Evolutionary conservation across 306 rosid species (phyloP), one percentile per base, ranked within the genome.

Genomic region (Quercus robur): DNA sequence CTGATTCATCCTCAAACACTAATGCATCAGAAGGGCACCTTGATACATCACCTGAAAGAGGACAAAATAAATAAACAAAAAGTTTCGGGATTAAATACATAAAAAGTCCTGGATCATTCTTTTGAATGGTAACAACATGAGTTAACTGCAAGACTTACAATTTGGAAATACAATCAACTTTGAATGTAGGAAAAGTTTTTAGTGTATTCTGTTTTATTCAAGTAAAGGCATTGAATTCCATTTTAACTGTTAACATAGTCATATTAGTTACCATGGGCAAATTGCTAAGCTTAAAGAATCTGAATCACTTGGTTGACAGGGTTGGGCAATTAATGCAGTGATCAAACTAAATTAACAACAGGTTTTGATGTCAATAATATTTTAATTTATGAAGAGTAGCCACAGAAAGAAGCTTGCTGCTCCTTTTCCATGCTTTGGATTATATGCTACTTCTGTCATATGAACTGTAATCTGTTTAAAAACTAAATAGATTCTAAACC

Each of bases 1-100:
- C 99, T 33, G 67, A 87, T 73, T 96, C 99, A 61, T 93, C 98
- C 88, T 96, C 99, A 80, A 93, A 89, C 75, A 88, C 80, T 78
- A 93, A 77, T 19, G 86, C 75, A 81, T 93, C 94, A 67, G 81
- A 57, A 56, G 82, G 81, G 55, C 88, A 93, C 88, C 91, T 88
- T 4, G 94, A 93, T 74, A 76, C 86, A 77, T 93, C 94, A 80
- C 97, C 98, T 93, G 91, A 77, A 84, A 75, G 41, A 35, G 41
- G 11, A 49, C 35, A 28, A 71, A 71, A 56, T 35, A 26, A 63
- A 77, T 57, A 12, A 49, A 49, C 17, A 49, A 15, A 58, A 76
- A 54, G 67, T 38, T 71, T 59, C 73, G 28, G 71, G 23, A 70
- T 67, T 66, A 2, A 70, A 63, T 61, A 83, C 71, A n/a, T 25